phyloP scores from a whole-genome alignment of 2,329 filamentous ascomycete species.

The Cladosporium colombiae region DNA sequence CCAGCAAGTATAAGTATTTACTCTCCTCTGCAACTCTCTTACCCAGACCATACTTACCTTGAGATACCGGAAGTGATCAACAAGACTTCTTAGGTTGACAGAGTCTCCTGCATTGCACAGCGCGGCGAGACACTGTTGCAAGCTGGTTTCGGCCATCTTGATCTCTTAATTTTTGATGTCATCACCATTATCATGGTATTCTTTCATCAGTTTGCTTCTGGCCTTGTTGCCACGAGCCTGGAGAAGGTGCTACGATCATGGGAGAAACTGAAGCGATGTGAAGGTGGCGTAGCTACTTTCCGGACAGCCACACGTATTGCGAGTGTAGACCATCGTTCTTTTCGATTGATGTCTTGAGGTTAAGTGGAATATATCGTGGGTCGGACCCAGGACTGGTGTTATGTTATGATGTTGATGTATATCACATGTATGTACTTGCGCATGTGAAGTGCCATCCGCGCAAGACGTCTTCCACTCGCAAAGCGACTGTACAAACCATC shows the following conservation, averaged over 20 bases:
- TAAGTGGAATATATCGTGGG: not conserved
- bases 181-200: not conserved
- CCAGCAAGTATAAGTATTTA: not conserved
- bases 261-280: not conserved
- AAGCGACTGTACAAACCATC: not conserved
- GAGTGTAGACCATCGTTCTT: not conserved
- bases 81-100: constrained; percentile 15
- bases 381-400: not conserved
- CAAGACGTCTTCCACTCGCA: not conserved
- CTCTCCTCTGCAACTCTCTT: not conserved
- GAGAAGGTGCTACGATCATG: constrained; percentile 5
- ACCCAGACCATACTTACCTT: constrained; percentile 16
- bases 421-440: not conserved
- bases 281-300: not conserved
- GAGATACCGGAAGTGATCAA: constrained; percentile 12
- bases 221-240: not conserved
- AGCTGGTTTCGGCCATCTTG: constrained; percentile 16
- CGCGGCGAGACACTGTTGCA: constrained; percentile 20
- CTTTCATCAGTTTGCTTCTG: constrained; percentile 11
- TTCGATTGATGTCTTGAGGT: not conserved
- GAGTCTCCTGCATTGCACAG: constrained; percentile 23
- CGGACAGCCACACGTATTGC: not conserved
- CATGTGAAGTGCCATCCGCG: not conserved
- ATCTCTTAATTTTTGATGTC: constrained; percentile 8
- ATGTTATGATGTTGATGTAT: not conserved